Evolutionary conservation across 129 eudicot species (phyloP).

Genomic region (Flaveria ramosissima): DNA sequence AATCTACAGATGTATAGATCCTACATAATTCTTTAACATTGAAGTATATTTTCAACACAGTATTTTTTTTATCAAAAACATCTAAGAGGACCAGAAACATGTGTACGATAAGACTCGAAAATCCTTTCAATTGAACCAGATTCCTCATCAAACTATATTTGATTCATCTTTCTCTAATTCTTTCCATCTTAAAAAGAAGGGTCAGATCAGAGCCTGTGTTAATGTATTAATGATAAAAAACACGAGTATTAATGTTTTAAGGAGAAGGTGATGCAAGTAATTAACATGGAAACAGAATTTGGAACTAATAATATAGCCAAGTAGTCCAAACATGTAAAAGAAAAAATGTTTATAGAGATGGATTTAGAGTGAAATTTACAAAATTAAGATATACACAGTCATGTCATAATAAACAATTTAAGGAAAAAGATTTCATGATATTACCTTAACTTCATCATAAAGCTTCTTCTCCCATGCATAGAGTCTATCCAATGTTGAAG

Average conservation of each 20-base stretch:
- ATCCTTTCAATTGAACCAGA: neutral
- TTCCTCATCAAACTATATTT: neutral
- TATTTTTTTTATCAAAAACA: neutral
- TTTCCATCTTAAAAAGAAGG: neutral
- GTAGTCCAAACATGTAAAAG: neutral
- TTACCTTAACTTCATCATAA: constrained; percentile 97
- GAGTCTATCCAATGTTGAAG: constrained; percentile 91
- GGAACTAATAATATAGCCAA: neutral
- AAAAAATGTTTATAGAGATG: neutral
- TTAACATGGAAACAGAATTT: neutral
- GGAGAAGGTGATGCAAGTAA: neutral
- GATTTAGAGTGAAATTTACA: neutral
- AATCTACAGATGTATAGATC: neutral
- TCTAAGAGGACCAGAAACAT: neutral
- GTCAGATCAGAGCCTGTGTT: neutral
- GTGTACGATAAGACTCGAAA: neutral
- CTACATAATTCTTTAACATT: neutral
- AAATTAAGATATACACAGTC: neutral
- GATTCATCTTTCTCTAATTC: neutral
- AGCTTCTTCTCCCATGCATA: constrained; percentile 96
- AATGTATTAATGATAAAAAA: neutral
- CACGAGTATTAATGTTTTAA: neutral
- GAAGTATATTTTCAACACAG: neutral
- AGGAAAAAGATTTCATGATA: constrained; percentile 6
- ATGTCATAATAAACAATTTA: neutral